phyloP scores from a whole-genome alignment of 2,329 filamentous ascomycete genomes.

The Ophiostoma montium region DNA sequence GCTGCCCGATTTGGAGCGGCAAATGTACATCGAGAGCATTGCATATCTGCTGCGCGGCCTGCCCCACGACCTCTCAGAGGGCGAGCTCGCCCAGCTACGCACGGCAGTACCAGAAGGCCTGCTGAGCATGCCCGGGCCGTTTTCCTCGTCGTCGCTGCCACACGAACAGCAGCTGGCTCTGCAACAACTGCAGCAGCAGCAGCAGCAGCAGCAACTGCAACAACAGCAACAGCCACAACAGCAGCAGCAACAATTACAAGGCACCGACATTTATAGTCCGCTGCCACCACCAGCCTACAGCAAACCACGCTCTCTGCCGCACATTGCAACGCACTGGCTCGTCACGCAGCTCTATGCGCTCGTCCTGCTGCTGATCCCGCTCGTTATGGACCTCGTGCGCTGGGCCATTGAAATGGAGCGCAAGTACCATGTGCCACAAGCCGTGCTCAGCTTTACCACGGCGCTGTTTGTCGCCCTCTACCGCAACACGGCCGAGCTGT shows the following conservation, averaged over 20 bases:
- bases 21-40: constrained; percentile 49
- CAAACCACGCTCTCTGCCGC: constrained; percentile 9
- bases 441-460: constrained; percentile 7
- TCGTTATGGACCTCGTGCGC: background rate
- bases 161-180: constrained; percentile 9
- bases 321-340: constrained; percentile 12
- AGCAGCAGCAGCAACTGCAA: background rate
- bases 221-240: constrained; percentile 3
- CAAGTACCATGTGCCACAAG: constrained; percentile 13
- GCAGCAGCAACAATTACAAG: background rate
- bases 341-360: constrained; percentile 11
- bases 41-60: constrained; percentile 51
- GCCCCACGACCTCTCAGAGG: constrained; percentile 38
- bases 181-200: background rate
- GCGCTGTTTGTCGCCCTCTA: constrained; percentile 6
- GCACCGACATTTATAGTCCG: background rate
- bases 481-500: constrained; percentile 8
- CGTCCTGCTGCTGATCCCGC: constrained; percentile 9
- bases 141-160: background rate
- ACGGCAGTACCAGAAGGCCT: constrained; percentile 31
- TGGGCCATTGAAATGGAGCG: constrained; percentile 12
- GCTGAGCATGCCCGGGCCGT: constrained; percentile 4
- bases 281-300: background rate
- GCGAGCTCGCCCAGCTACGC: constrained; percentile 38
- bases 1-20: constrained; percentile 35